Evolutionary conservation across 2,329 filamentous ascomycete genomes (phyloP).

Genomic region (Curvularia eragrostidis): DNA sequence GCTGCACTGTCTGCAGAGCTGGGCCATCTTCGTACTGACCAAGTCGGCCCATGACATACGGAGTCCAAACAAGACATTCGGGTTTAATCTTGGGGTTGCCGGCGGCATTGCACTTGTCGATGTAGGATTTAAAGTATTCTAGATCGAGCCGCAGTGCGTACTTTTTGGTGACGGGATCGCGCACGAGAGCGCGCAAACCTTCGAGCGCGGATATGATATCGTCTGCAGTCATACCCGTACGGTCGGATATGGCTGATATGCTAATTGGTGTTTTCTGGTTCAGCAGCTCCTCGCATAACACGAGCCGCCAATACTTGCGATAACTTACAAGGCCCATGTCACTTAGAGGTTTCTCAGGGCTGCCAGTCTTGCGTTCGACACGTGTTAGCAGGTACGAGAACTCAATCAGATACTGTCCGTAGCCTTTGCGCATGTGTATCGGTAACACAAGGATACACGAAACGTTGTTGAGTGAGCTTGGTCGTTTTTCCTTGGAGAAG

Average conservation of each 20-base stretch:
- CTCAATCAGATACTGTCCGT: slow-evolving; percentile 94
- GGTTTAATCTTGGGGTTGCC: slow-evolving; percentile 85
- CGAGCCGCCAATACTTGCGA: slow-evolving; percentile 92
- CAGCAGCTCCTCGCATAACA: slow-evolving; percentile 84
- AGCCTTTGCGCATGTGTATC: slow-evolving; percentile 96
- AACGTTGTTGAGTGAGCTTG: slow-evolving; percentile 94
- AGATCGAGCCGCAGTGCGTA: slow-evolving; percentile 91
- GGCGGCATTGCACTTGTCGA: slow-evolving; percentile 87
- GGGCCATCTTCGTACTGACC: slow-evolving; percentile 84
- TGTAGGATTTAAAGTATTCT: slow-evolving; percentile 84
- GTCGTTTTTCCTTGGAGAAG: slow-evolving; percentile 97
- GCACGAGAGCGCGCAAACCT: slow-evolving; percentile 84
- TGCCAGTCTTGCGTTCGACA: slow-evolving; percentile 91
- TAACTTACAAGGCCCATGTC: slow-evolving; percentile 99
- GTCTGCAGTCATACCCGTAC: slow-evolving; percentile 94
- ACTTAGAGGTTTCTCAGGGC: slow-evolving; percentile 94
- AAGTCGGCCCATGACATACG: slow-evolving; percentile 92
- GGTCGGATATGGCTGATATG: slow-evolving; percentile 75
- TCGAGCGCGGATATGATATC: slow-evolving; percentile 95
- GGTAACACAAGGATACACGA: slow-evolving; percentile 96
- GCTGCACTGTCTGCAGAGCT: slow-evolving; percentile 83
- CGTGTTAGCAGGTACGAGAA: slow-evolving; percentile 97
- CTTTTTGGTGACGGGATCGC: slow-evolving; percentile 84
- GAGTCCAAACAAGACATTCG: slow-evolving; percentile 87
- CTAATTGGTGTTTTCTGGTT: slow-evolving; percentile 64